Base-by-base conservation (phyloP, 2,329 filamentous ascomycete species). In the Fusarium liriodendri region DNA sequence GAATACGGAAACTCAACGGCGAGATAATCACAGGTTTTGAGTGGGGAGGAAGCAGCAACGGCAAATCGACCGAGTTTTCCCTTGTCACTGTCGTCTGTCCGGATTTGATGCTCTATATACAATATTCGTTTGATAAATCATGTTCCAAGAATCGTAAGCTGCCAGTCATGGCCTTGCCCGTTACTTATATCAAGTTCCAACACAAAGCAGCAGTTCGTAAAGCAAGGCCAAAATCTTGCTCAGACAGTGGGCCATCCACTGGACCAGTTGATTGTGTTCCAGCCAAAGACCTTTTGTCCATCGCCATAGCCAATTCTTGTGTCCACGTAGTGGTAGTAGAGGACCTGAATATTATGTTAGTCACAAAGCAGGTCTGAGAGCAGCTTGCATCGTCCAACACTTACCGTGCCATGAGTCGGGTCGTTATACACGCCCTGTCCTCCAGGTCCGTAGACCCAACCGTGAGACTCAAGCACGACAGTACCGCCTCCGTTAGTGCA, bases 401-500 rank as follows among this genome's bases (percentile, higher is more conserved):
- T 63, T 50, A 70, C 70, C 7, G 63, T 32, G 45, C 70, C 70
- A 40, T 67, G 40, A 1, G 45, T 62, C 40, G 70, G 81, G 54
- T 83, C 81, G 29, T 79, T 67, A 40, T 81, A 81, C 13, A 84
- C 80, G 7, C 82, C 82, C 79, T 93, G 90, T 40, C 91, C 91
- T 70, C 91, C 91, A 18, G 91, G 91, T 33, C 88, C 91, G 74
- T 93, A 93, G 0, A 92, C 85, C 29, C 82, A 87, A 7, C 82
- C 88, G 73, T 93, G 90, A 16, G 86, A 89, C 71, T 87, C 85
- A 0, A 93, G 83, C 0, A 94, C 87, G 5, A 89, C 82, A 0
- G 89, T 91, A 2, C 92, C 92, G 10, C 91, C 91, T 35, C 91
- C 90, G 2, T 83, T 82, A 70, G 88, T 87, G 2, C 91, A 93